Base-by-base conservation (phyloP, 2,329 filamentous ascomycete species). In the Alternaria sp. region DNA sequence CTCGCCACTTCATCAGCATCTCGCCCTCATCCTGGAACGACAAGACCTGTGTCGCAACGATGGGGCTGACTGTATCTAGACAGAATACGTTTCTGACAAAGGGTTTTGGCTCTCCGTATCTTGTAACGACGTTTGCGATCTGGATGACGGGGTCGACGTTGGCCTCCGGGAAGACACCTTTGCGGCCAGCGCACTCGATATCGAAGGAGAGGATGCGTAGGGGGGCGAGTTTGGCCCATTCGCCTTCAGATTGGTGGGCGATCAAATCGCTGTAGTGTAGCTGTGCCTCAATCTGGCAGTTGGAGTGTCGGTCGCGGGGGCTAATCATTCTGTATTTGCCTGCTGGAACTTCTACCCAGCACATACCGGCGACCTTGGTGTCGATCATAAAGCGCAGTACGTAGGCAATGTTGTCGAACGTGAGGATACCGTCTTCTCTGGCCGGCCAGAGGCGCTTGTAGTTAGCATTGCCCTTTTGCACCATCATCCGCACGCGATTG, bases 191-290 rank as follows among this genome's bases (percentile, higher is more conserved):
- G 80, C 96, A 99, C 81, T 99, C 96, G 72, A 99, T 99, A 87
- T 99, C 96, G 75, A 99, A 98, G 5, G 96, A 98, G 49, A 99
- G 82, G 50, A 97, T 91, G 65, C 96, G 90, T 4, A 99, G 84
- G 0, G 96, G 96, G 0, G 96, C 96, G 90, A 98, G 97, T 82
- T 97, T 99, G 26, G 93, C 93, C 93, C 95, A 99, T 77, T 98
- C 94, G 17, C 94, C 95, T 69, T 96, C 91, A 3, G 94, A 89
- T 52, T 92, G 89, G 79, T 98, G 95, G 10, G 96, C 90, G 66
- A 97, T 89, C 9, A 99, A 84, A 73, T 98, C 90, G 62, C 85
- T 84, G 74, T 96, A 97, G 77, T 91, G 90, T 59, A 97, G 88
- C 70, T 90, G 87, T 12, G 95, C 96, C 81, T 99, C 96, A 68